Percentiles rank a stretch among this genome's conserved stretches.
Evolutionary conservation across 2,329 filamentous ascomycete genomes (phyloP).

Genomic region (Sclerotinia spermophila): DNA sequence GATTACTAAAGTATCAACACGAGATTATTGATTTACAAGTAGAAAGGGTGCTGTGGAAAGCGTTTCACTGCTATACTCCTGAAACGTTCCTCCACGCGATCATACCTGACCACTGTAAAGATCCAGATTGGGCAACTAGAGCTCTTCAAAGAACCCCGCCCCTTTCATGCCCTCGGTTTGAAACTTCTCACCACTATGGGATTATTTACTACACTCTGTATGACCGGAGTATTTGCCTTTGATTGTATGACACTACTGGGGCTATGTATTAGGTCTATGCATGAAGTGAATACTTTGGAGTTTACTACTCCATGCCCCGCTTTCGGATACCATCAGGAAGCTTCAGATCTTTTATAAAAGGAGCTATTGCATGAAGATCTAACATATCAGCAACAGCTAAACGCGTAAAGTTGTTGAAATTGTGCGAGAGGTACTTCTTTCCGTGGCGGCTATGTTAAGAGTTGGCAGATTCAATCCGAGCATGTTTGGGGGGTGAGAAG

Average conservation of each 20-base stretch:
- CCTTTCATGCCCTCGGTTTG: not conserved
- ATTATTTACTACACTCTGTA: not conserved
- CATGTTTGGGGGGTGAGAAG: not conserved
- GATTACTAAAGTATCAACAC: too few species aligned
- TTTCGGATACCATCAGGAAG: not conserved
- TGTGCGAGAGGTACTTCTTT: not conserved
- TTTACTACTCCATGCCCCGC: not conserved
- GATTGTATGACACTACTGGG: not conserved
- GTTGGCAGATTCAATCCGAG: not conserved
- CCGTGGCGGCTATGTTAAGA: accelerated
- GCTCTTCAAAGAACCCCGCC: too few species aligned
- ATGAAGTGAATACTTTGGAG: not conserved
- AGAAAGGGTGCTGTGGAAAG: too few species aligned
- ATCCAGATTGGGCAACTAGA: too few species aligned
- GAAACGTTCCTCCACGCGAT: too few species aligned
- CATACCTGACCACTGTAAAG: too few species aligned
- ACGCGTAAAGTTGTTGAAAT: too few species aligned
- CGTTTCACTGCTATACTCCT: too few species aligned
- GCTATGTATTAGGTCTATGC: not conserved
- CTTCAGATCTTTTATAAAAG: not conserved
- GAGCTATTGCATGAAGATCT: not conserved
- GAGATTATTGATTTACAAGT: not conserved
- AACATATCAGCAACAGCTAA: not conserved
- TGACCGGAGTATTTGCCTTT: not conserved
- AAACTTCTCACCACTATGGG: not conserved